phyloP scores from a whole-genome alignment of 805 yeast species.

The Sporopachydermia quercuum region DNA sequence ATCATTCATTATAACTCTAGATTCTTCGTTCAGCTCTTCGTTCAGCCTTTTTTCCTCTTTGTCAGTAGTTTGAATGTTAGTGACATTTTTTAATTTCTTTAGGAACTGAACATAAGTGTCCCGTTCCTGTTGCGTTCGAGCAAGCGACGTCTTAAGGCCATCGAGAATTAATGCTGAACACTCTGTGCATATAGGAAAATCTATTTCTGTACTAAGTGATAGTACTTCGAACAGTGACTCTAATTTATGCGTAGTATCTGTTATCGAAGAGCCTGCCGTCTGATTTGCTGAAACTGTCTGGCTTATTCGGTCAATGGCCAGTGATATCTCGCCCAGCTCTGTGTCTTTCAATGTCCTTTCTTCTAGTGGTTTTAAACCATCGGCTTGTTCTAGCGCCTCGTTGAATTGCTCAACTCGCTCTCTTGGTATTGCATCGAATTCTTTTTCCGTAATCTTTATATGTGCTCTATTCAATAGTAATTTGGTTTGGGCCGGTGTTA shows the following conservation, averaged over 20 bases:
- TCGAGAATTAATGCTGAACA: constrained; percentile 58
- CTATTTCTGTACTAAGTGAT: constrained; percentile 60
- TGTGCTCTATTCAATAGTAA: constrained; percentile 28
- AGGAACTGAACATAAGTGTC: constrained; percentile 65
- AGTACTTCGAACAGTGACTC: constrained; percentile 57
- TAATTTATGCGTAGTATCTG: constrained; percentile 35
- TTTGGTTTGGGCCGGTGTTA: constrained; percentile 40
- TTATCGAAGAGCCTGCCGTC: constrained; percentile 14
- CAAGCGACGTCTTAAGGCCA: constrained; percentile 54
- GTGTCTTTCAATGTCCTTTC: constrained; percentile 5
- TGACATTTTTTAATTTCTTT: constrained; percentile 47
- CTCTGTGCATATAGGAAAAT: constrained; percentile 78
- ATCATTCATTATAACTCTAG: constrained; percentile 20
- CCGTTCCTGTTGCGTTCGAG: constrained; percentile 59
- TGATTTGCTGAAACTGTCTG: constrained; percentile 11
- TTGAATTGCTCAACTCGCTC: constrained; percentile 8
- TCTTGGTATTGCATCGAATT: background rate
- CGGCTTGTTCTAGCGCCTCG: constrained; percentile 15
- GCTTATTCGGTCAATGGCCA: constrained; percentile 10
- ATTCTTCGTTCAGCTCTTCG: constrained; percentile 19
- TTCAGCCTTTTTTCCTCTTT: constrained; percentile 25
- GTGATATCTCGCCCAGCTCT: constrained; percentile 6
- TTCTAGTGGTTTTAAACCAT: constrained; percentile 9
- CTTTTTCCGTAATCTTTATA: constrained; percentile 9
- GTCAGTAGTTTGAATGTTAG: constrained; percentile 30